These are phyloP conservation scores for Emericellopsis atlantica DNA, from an alignment of 2,329 filamentous ascomycete species.

Conservation along the genomic window DNA sequence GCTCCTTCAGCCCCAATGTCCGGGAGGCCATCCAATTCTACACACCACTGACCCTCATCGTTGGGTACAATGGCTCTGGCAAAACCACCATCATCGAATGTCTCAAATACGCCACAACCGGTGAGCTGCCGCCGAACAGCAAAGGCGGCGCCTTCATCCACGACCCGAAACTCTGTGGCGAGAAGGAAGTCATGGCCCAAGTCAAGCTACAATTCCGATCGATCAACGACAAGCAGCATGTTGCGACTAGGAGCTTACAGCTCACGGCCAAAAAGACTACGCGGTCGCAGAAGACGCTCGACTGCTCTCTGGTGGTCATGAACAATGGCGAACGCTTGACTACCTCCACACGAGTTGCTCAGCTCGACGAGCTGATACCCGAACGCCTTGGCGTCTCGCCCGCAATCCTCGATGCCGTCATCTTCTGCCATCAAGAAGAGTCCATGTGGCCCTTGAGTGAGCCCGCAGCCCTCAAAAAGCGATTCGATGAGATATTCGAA, in stretches of 20 bases:
- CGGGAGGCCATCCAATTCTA: conserved; percentile 78
- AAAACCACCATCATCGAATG: conserved; percentile 99
- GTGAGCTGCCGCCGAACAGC: conserved; percentile 84
- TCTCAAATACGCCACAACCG: conserved; percentile 94
- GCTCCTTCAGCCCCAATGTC: conserved; percentile 70
- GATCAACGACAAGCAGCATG: conserved; percentile 66
- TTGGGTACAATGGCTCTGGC: conserved; percentile 92
- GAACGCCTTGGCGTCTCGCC: conserved; percentile 79
- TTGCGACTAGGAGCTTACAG: conserved; percentile 73
- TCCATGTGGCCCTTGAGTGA: conserved; percentile 95
- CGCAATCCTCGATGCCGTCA: conserved; percentile 85
- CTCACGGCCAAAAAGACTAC: conserved; percentile 75
- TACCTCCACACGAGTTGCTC: conserved; percentile 67
- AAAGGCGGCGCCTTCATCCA: conserved; percentile 89
- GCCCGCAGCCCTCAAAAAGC: conserved; percentile 74
- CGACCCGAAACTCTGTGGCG: conserved; percentile 82
- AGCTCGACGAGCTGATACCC: conserved; percentile 76
- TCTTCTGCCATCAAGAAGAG: conserved; percentile 98
- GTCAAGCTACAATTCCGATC: conserved; percentile 81
- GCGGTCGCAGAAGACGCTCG: conserved; percentile 70
- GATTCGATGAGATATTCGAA: conserved; percentile 96
- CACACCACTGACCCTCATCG: conserved; percentile 86
- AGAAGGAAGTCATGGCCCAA: conserved; percentile 82
- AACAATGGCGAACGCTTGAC: conserved; percentile 70
- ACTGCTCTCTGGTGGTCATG: conserved; percentile 62